phyloP scores from a whole-genome alignment of 139 green algal species.

The Penium margaritaceum region DNA sequence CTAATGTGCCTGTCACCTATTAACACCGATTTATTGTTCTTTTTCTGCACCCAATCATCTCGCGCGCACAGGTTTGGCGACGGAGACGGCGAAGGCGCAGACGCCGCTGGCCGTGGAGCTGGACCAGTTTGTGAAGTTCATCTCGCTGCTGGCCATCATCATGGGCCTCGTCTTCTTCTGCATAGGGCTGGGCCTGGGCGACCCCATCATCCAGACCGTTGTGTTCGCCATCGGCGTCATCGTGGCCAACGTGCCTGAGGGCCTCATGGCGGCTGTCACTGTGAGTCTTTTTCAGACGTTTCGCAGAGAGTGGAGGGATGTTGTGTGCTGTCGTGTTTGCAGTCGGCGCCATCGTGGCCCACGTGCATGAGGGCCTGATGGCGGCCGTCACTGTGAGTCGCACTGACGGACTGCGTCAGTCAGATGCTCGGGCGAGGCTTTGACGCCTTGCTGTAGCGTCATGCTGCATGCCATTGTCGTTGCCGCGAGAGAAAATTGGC shows the following conservation, averaged over 20 bases:
- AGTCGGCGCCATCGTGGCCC: constrained; percentile 59
- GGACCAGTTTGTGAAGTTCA: constrained; percentile 38
- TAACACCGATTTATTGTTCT: too few relatives aligned
- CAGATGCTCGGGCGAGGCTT: not conserved
- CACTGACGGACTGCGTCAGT: not conserved
- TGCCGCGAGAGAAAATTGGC: too few relatives aligned
- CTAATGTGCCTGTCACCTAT: too few relatives aligned
- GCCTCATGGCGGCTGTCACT: constrained; percentile 51
- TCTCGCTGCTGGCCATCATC: constrained; percentile 42
- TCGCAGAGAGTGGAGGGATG: not conserved
- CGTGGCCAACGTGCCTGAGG: constrained; percentile 55
- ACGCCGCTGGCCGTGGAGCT: constrained; percentile 45
- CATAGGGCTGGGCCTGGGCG: constrained; percentile 45
- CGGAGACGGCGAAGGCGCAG: constrained; percentile 36
- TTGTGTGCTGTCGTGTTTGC: too few relatives aligned
- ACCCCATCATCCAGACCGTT: constrained; percentile 45
- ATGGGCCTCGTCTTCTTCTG: constrained; percentile 51
- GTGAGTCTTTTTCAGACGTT: constrained; percentile 13
- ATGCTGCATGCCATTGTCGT: too few relatives aligned
- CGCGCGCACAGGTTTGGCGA: constrained; percentile 23
- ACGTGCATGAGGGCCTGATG: constrained; percentile 51
- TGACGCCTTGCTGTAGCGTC: too few relatives aligned
- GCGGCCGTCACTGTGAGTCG: constrained; percentile 41
- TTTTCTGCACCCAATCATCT: too few relatives aligned
- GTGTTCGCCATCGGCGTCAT: constrained; percentile 65